Evolutionary conservation across 75 land plant species (phyloP).

Genomic region (Sequoiadendron giganteum): DNA sequence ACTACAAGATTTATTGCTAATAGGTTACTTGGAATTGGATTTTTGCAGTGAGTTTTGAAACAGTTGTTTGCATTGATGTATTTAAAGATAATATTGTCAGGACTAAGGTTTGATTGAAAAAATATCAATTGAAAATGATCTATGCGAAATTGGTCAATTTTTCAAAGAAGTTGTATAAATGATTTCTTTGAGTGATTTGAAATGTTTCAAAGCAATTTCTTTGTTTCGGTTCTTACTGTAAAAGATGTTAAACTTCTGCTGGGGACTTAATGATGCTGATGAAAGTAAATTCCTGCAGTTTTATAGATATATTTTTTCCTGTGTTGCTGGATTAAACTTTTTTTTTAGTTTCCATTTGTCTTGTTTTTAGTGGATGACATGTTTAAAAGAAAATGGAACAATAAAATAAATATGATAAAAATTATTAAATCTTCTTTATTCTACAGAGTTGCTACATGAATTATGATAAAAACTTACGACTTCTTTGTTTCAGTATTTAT

Average conservation of each 20-base stretch:
- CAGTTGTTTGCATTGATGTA: background rate
- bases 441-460: background rate
- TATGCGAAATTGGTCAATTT: background rate
- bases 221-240: background rate
- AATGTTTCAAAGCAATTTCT: background rate
- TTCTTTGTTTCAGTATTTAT: conserved; percentile 58
- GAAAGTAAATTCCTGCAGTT: background rate
- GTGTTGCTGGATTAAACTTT: background rate
- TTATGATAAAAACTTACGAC: background rate
- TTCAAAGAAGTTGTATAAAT: background rate
- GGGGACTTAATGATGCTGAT: background rate
- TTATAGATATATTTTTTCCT: background rate
- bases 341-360: background rate
- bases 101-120: background rate
- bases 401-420: background rate
- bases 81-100: background rate
- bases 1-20: background rate
- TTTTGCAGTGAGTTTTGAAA: background rate
- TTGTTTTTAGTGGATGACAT: background rate
- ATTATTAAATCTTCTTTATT: background rate
- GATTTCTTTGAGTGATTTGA: background rate
- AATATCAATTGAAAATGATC: background rate
- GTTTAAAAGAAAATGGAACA: background rate
- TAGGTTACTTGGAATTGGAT: background rate
- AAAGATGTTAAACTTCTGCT: background rate